phyloP scores from a whole-genome alignment of 192 early-diverging fungal genomes.

The Dissophora ornata region DNA sequence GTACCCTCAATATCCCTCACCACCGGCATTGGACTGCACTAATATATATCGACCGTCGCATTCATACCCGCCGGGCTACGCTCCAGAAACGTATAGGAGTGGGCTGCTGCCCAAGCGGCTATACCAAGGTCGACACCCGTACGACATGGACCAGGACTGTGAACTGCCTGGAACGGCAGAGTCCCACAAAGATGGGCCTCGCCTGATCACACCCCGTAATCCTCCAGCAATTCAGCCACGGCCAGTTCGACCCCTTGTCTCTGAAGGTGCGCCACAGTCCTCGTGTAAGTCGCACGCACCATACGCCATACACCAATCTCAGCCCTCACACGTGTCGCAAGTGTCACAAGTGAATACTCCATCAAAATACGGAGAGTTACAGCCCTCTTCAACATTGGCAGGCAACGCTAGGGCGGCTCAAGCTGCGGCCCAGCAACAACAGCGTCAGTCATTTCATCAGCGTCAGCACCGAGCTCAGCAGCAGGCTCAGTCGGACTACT shows the following conservation, averaged over 20 bases:
- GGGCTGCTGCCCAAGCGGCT: constrained; percentile 1
- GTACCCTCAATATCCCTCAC: background rate
- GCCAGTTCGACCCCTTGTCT: constrained; percentile 7
- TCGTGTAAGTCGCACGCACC: background rate
- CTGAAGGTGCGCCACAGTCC: background rate
- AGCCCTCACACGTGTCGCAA: too few relatives aligned
- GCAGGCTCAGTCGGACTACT: constrained; percentile 48
- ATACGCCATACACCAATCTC: constrained; percentile 3
- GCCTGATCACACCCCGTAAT: too few relatives aligned
- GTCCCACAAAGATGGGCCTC: too few relatives aligned
- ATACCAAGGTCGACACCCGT: background rate
- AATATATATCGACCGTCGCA: background rate
- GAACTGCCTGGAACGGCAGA: too few relatives aligned
- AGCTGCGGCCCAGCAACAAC: background rate
- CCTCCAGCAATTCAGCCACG: constrained; percentile 16
- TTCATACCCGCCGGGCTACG: constrained; percentile 42
- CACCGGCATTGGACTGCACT: background rate
- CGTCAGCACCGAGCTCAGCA: constrained; percentile 49
- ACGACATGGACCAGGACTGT: constrained; percentile 2
- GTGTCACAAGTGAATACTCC: too few relatives aligned
- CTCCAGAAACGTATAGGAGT: constrained; percentile 31
- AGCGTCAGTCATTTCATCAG: constrained; percentile 30
- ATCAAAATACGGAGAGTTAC: too few relatives aligned
- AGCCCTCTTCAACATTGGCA: too few relatives aligned
- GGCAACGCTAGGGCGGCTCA: background rate